Base-by-base conservation (phyloP, 2,329 filamentous ascomycete species). In the Microsporum ferrugineum region DNA sequence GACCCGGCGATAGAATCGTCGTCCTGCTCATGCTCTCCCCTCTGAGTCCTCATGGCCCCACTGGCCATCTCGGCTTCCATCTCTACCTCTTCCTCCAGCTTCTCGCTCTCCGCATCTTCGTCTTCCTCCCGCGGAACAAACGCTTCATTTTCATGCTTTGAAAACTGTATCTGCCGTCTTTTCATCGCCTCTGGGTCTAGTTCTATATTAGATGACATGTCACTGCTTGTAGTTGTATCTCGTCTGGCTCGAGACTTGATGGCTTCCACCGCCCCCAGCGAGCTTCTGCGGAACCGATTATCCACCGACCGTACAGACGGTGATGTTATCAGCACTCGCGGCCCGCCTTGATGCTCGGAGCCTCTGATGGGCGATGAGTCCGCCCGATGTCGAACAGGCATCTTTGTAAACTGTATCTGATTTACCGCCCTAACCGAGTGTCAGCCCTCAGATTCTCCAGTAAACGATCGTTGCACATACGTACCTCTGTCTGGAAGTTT, bases 351-450 rank as follows among this genome's bases (percentile, higher is more conserved):
- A 34, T 69, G 73, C 63, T 77, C 75, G 34, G 74, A 75, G 34
- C 75, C 77, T 55, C 89, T 86, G 41, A 88, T 85, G 2, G 92
- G 92, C 56, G 92, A 96, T 0, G 91, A 96, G 8, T 89, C 92
- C 31, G 91, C 89, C 61, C 92, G 85, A 66, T 85, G 85, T 34
- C 91, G 84, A 49, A 96, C 82, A 0, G 94, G 92, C 89, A 96
- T 92, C 75, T 97, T 97, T 57, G 88, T 85, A 74, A 99, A 99
- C 70, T 92, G 91, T 72, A 97, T 96, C 72, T 95, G 89, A 71
- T 95, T 89, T 1, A 88, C 87, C 51, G 88, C 87, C 60, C 88
- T 80, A 58, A n/a, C 55, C 31, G 14, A 8, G 14, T 29, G 45
- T 60, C 60, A 47, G 61, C 4, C 17, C 23, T 31, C n/a, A 41